Evolutionary conservation across 495 filamentous ascomycete genomes (phyloP).

Genomic region (Astrothelium macrocarpum): DNA sequence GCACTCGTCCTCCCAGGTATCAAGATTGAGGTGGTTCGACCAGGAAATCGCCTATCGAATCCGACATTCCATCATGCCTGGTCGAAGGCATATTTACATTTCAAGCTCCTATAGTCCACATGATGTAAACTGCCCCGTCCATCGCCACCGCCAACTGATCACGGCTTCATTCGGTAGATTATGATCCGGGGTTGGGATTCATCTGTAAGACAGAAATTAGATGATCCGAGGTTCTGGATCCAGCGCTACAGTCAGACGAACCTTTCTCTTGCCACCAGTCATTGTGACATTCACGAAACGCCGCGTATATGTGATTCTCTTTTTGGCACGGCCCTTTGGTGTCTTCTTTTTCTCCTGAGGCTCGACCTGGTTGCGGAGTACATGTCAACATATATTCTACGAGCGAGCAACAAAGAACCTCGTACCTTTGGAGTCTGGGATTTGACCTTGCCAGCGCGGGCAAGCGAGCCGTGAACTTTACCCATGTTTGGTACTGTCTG

Average conservation of each 20-base stretch:
- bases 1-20: constrained; percentile 4
- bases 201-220: constrained; percentile 32
- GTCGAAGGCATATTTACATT: constrained; percentile 1
- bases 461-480: constrained; percentile 87
- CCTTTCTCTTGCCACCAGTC: constrained; percentile 99
- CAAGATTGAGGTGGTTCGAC: not conserved
- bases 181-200: constrained; percentile 55
- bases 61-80: not conserved
- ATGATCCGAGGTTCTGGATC: not conserved
- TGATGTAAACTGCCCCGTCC: no score
- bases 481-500: constrained; percentile 59
- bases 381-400: not conserved
- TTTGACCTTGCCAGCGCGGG: constrained; percentile 96
- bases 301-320: constrained; percentile 92
- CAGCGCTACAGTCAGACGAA: constrained; percentile 33
- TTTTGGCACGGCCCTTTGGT: constrained; percentile 97
- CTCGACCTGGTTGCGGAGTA: constrained; percentile 51
- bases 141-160: no score
- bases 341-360: constrained; percentile 85
- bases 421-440: constrained; percentile 81
- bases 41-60: not conserved
- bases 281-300: constrained; percentile 99
- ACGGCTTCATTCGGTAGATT: constrained; percentile 14
- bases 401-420: not conserved
- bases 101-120: no score